A percentile compares a stretch with the other conserved stretches of the same genome.
These are phyloP conservation scores for Wakefieldia striispora DNA, from an alignment of 768 basidiomycete genomes.

Conservation along the genomic window DNA sequence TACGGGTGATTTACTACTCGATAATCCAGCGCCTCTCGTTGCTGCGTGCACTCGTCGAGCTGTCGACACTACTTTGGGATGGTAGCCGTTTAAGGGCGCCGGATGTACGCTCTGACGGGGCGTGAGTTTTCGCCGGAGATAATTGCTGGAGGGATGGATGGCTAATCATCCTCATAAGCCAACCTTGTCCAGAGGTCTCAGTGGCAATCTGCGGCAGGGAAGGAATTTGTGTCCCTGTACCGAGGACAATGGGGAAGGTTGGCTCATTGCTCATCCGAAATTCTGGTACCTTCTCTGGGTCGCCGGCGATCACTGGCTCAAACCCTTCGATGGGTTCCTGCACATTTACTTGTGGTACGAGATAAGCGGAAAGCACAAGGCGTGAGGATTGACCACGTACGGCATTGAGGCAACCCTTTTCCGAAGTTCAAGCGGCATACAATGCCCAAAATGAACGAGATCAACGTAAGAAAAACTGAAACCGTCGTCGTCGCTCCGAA, in stretches of 20 bases:
- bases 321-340: slow-evolving; percentile 51
- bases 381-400: too few species aligned
- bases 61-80: slow-evolving; percentile 2
- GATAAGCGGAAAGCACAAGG: too few species aligned
- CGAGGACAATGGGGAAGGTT: slow-evolving; percentile 47
- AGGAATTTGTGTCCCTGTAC: too few species aligned
- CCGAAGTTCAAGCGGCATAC: slow-evolving; percentile 72
- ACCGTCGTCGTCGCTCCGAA: slow-evolving; percentile 59
- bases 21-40: slow-evolving; percentile 29
- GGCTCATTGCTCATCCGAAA: slow-evolving; percentile 58
- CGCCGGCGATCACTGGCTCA: slow-evolving; percentile 27
- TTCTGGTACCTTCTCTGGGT: slow-evolving; percentile 53
- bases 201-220: slow-evolving; percentile 39
- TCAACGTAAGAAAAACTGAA: slow-evolving; percentile 55
- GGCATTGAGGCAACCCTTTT: too few species aligned
- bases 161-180: slow-evolving; percentile 8
- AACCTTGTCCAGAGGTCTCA: slow-evolving; percentile 18
- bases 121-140: slow-evolving; percentile 36
- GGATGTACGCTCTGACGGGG: slow-evolving; percentile 28
- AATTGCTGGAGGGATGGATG: slow-evolving; percentile 22
- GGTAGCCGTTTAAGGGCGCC: slow-evolving; percentile 17
- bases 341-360: slow-evolving; percentile 45
- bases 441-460: slow-evolving; percentile 59
- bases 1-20: slow-evolving; percentile 11
- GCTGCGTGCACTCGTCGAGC: slow-evolving; percentile 7